phyloP scores from a whole-genome alignment of 495 filamentous ascomycete genomes.

The Astrocystis sublimbata region DNA sequence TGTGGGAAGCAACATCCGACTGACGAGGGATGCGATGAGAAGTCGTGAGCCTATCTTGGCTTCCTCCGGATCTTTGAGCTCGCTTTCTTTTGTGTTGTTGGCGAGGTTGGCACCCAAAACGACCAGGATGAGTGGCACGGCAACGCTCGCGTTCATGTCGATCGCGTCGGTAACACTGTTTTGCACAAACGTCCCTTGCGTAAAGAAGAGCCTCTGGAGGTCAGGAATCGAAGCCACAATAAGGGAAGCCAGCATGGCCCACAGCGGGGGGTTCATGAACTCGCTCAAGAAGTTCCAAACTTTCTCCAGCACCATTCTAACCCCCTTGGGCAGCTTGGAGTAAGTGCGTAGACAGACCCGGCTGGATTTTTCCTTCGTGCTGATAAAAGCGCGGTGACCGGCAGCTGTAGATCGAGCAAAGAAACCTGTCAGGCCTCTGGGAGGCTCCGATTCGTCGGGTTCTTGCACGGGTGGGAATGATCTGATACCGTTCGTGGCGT shows the following conservation, averaged over 20 bases:
- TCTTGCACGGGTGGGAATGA: constrained; percentile 47
- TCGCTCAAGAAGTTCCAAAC: constrained; percentile 70
- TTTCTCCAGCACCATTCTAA: constrained; percentile 56
- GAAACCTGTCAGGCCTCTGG: constrained; percentile 36
- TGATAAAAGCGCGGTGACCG: constrained; percentile 33
- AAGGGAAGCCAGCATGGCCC: constrained; percentile 91
- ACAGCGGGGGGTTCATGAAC: constrained; percentile 98
- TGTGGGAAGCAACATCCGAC: constrained; percentile 90
- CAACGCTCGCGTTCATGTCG: constrained; percentile 80
- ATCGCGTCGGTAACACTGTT: constrained; percentile 92
- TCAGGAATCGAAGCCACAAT: constrained; percentile 86
- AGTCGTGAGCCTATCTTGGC: constrained; percentile 69
- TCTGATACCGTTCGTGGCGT: constrained; percentile 38
- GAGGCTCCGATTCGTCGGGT: constrained; percentile 34
- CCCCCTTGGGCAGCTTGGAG: constrained; percentile 54
- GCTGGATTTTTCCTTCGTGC: constrained; percentile 36
- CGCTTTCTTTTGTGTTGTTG: constrained; percentile 65
- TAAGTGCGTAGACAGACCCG: constrained; percentile 25
- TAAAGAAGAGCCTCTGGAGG: constrained; percentile 84
- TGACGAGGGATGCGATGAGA: constrained; percentile 80
- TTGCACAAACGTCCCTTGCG: constrained; percentile 83
- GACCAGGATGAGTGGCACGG: constrained; percentile 94
- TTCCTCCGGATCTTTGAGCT: constrained; percentile 63
- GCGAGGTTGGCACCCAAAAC: constrained; percentile 93
- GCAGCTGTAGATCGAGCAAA: constrained; percentile 26